A percentile compares a stretch with the other conserved stretches of the same genome.
Conservation (phyloP, 768 basidiomycete genomes). For the Austroboletus eburneus region DNA sequence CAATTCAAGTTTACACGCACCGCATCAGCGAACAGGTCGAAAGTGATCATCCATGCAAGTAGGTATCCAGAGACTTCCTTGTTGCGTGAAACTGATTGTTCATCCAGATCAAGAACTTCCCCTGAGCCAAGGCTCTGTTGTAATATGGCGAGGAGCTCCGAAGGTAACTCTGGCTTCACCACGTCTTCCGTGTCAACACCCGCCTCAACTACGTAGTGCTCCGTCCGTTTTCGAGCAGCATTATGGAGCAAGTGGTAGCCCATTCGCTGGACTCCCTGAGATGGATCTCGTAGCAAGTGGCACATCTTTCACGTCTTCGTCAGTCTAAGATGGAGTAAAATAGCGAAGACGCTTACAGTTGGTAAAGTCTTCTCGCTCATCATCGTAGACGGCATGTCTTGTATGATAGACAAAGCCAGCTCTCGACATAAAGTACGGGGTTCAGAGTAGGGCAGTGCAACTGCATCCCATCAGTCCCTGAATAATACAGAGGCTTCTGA, state of each 20-base stretch:
- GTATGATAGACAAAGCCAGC: conserved; percentile 63
- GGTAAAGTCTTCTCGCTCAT: conserved; percentile 61
- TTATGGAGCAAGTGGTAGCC: conserved; percentile 68
- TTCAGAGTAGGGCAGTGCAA: conserved; percentile 34
- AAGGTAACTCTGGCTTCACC: conserved; percentile 55
- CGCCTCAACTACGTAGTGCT: conserved; percentile 82
- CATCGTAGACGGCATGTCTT: conserved; percentile 58
- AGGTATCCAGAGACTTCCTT: conserved; percentile 59
- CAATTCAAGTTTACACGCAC: conserved; percentile 42
- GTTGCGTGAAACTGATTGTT: conserved; percentile 33
- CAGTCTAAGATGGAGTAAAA: neutral
- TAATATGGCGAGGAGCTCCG: conserved; percentile 62
- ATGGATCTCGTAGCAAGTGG: conserved; percentile 66
- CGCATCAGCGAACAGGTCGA: conserved; percentile 80
- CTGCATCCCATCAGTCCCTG: conserved; percentile 3
- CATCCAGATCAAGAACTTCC: conserved; percentile 36
- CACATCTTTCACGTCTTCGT: conserved; percentile 54
- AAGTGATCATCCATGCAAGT: conserved; percentile 86
- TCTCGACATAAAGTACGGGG: conserved; percentile 68
- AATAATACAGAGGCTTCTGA: neutral
- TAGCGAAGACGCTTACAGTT: conserved; percentile 40
- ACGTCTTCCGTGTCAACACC: conserved; percentile 67
- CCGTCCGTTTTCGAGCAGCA: conserved; percentile 72
- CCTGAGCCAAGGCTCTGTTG: conserved; percentile 42
- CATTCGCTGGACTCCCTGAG: conserved; percentile 66